A percentile compares a stretch with the other conserved stretches of the same genome.
Conservation (phyloP, 129 eudicot genomes). For the Pseudognaphalium luteoalbum region DNA sequence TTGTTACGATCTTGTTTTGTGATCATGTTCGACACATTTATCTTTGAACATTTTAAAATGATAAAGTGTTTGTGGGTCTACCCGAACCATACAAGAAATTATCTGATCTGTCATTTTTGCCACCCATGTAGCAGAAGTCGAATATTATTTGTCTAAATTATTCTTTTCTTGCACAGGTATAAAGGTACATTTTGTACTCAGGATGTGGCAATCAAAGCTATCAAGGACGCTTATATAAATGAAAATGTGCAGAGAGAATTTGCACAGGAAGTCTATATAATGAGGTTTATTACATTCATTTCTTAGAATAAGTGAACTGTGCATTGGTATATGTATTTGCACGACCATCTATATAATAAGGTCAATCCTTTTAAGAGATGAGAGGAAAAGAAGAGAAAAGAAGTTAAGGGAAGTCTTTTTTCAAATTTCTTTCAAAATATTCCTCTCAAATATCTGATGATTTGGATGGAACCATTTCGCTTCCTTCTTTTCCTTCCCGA, state of each 20-base stretch:
- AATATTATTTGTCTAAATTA: slow-evolving; percentile 9
- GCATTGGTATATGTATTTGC: background rate
- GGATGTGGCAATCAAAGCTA: slow-evolving; percentile 90
- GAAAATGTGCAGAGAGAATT: slow-evolving; percentile 71
- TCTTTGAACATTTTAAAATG: background rate
- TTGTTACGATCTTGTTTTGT: background rate
- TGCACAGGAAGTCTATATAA: slow-evolving; percentile 76
- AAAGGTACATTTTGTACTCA: slow-evolving; percentile 71
- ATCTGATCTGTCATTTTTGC: background rate
- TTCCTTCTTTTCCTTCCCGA: too few species aligned
- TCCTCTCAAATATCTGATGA: too few species aligned
- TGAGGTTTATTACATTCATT: slow-evolving; percentile 54
- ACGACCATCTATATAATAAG: background rate
- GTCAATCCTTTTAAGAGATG: too few species aligned
- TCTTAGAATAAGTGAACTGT: background rate
- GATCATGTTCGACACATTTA: background rate
- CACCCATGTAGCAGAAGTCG: background rate
- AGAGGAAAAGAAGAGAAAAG: too few species aligned
- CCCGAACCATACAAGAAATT: background rate
- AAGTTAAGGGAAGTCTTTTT: too few species aligned
- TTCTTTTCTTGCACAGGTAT: slow-evolving; percentile 49
- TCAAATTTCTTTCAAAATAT: too few species aligned
- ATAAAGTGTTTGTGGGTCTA: background rate
- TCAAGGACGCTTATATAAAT: slow-evolving; percentile 59
- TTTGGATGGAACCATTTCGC: too few species aligned